Conservation (phyloP, 805 yeast species). For the Kluyveromyces aestuarii region DNA sequence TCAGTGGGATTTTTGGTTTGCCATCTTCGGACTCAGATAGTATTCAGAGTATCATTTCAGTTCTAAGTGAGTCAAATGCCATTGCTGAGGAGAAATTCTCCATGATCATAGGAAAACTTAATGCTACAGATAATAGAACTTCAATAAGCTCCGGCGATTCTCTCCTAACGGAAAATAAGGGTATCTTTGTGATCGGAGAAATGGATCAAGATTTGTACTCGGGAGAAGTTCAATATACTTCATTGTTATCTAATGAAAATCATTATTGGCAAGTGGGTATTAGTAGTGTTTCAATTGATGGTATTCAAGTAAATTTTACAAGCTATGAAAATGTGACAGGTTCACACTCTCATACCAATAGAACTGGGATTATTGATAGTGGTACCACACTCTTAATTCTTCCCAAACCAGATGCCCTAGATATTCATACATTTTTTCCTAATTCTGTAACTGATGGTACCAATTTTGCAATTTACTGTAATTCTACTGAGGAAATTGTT, state of each 20-base stretch:
- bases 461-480: slow-evolving; percentile 53
- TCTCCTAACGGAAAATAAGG: slow-evolving; percentile 22
- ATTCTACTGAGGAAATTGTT: slow-evolving; percentile 33
- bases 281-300: slow-evolving; percentile 30
- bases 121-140: slow-evolving; percentile 5
- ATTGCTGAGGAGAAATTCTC: slow-evolving; percentile 35
- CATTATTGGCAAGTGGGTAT: slow-evolving; percentile 47
- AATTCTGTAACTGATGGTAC: slow-evolving; percentile 48
- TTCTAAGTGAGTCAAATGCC: slow-evolving; percentile 27
- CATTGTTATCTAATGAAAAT: slow-evolving; percentile 27
- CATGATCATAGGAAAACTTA: slow-evolving; percentile 33
- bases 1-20: slow-evolving; percentile 54
- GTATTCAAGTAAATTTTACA: slow-evolving; percentile 27
- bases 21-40: slow-evolving; percentile 36
- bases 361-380: slow-evolving; percentile 48
- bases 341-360: slow-evolving; percentile 14
- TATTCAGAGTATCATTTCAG: slow-evolving; percentile 34
- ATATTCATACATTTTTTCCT: slow-evolving; percentile 42
- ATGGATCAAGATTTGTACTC: slow-evolving; percentile 30
- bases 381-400: slow-evolving; percentile 58
- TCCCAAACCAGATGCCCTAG: slow-evolving; percentile 45
- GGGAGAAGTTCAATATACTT: slow-evolving; percentile 35
- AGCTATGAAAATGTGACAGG: slow-evolving; percentile 9
- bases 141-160: neutral
- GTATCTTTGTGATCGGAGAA: slow-evolving; percentile 38